Conservation (phyloP, 306 rosid species). For the Vachellia pachyceras region DNA sequence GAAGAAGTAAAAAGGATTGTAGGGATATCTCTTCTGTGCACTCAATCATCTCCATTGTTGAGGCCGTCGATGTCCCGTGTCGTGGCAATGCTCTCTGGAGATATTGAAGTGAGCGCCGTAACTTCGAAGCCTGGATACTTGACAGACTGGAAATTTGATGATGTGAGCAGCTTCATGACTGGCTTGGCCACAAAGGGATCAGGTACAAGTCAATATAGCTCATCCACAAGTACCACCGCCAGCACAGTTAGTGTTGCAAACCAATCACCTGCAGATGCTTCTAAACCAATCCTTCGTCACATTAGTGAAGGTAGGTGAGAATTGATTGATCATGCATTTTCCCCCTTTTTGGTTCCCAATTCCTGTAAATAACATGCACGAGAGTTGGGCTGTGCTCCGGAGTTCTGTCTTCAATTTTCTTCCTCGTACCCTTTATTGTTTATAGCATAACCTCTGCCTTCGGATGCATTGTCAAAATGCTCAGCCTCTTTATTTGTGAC, state of each 20-base stretch:
- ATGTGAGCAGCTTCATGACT: neutral
- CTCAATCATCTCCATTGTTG: neutral
- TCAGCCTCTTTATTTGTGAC: neutral
- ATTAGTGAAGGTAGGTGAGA: too few species aligned
- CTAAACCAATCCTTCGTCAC: too few species aligned
- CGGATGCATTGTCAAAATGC: neutral
- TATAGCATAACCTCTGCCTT: neutral
- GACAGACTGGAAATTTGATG: slow-evolving; percentile 40
- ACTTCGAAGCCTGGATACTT: slow-evolving; percentile 71
- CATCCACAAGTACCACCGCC: neutral
- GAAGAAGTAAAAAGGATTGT: neutral
- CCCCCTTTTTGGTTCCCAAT: too few species aligned
- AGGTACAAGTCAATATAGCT: neutral
- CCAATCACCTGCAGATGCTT: too few species aligned
- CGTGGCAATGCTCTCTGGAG: slow-evolving; percentile 74
- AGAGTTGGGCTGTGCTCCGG: too few species aligned
- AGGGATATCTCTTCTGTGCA: slow-evolving; percentile 16
- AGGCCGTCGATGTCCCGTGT: neutral
- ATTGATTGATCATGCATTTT: too few species aligned
- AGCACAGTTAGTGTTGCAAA: too few species aligned
- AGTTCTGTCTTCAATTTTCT: too few species aligned
- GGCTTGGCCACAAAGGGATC: neutral
- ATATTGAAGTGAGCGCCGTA: slow-evolving; percentile 56
- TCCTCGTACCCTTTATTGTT: neutral
- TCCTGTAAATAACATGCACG: too few species aligned